These are phyloP conservation scores for Russula abietina DNA, from an alignment of 768 basidiomycete species.

Conservation along the genomic window DNA sequence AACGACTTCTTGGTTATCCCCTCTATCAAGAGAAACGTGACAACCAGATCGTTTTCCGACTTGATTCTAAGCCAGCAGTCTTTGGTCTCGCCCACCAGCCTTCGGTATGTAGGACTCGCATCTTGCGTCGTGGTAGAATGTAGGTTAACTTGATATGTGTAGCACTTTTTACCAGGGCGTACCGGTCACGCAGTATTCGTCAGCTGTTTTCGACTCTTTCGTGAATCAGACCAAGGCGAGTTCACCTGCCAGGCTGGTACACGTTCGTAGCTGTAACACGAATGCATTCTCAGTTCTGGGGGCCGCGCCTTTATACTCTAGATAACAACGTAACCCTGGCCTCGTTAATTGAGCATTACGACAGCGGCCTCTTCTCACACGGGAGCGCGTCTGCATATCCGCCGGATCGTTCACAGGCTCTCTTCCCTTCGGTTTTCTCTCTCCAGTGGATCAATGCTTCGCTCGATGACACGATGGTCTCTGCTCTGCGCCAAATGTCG, in stretches of 20 bases:
- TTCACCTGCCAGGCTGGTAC: too few relatives aligned
- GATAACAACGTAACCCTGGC: not conserved
- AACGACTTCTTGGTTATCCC: slow-evolving; percentile 23
- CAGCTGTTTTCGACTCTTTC: not conserved
- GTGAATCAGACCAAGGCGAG: not conserved
- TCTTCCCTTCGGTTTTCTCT: slow-evolving; percentile 5
- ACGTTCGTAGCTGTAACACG: too few relatives aligned
- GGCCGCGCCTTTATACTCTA: not conserved
- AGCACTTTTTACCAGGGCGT: not conserved
- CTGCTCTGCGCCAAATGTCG: slow-evolving; percentile 30
- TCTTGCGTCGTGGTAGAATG: not conserved
- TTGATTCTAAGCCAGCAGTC: not conserved
- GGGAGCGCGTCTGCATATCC: slow-evolving; percentile 19
- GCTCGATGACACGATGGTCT: slow-evolving; percentile 38
- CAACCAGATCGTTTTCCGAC: slow-evolving; percentile 4
- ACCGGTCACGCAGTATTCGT: slow-evolving; percentile 1
- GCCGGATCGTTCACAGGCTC: slow-evolving; percentile 7
- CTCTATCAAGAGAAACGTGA: not conserved
- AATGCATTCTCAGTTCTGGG: slow-evolving; percentile 11
- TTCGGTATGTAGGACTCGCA: not conserved
- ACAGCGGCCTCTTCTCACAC: slow-evolving; percentile 3
- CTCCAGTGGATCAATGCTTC: slow-evolving; percentile 17
- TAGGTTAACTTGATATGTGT: not conserved
- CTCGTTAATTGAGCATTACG: slow-evolving; percentile 6
- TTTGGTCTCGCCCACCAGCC: too few relatives aligned